phyloP scores from a whole-genome alignment of 108 stramenopile genomes.

The Cyclotella baltica region DNA sequence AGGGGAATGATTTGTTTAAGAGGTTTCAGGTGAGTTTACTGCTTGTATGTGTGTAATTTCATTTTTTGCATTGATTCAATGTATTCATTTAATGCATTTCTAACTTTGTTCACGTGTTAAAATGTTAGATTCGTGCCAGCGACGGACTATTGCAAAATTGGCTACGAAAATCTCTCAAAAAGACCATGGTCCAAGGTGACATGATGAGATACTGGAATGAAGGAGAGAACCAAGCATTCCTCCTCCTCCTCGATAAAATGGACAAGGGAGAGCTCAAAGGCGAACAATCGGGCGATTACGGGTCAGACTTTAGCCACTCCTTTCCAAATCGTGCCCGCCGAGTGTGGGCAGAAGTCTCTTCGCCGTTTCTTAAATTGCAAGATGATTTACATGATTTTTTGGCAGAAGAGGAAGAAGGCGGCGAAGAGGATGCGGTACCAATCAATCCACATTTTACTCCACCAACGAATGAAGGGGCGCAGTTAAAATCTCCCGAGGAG shows the following conservation, averaged over 20 bases:
- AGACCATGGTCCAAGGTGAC: conserved; percentile 59
- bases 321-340: conserved; percentile 52
- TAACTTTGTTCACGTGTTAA: background rate
- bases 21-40: conserved; percentile 64
- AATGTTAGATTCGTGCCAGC: conserved; percentile 52
- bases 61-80: background rate
- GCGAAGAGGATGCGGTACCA: conserved; percentile 31
- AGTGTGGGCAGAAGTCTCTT: conserved; percentile 62
- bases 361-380: conserved; percentile 56
- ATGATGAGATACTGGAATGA: conserved; percentile 77
- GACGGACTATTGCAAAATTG: conserved; percentile 81
- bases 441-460: conserved; percentile 35
- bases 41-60: too few species aligned
- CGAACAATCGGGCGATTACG: conserved; percentile 45
- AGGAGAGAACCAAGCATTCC: conserved; percentile 74
- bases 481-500: conserved; percentile 31
- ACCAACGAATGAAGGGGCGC: background rate
- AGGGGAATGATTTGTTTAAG: conserved; percentile 80
- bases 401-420: conserved; percentile 58
- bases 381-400: conserved; percentile 72
- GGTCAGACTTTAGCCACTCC: conserved; percentile 56
- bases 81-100: background rate
- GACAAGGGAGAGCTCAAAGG: conserved; percentile 31
- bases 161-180: conserved; percentile 43
- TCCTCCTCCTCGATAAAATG: conserved; percentile 63